These are phyloP conservation scores for Fomitopsis pinicola DNA, from an alignment of 1,284 basidiomycete genomes.

Conservation along the genomic window DNA sequence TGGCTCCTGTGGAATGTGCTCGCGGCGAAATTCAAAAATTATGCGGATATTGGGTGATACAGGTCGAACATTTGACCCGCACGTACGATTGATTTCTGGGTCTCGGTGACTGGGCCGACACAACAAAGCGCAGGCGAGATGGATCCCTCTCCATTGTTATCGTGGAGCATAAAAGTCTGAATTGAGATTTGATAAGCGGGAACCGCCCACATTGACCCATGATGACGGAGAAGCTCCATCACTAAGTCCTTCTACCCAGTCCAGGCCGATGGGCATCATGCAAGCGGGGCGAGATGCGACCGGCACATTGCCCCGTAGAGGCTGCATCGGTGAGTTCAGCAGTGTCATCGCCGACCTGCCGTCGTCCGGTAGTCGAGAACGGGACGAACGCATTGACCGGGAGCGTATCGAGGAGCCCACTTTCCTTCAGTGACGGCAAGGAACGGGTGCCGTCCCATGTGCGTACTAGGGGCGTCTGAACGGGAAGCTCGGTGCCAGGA, in stretches of 20 bases:
- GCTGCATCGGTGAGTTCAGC: conserved; percentile 1
- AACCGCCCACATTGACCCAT: background rate
- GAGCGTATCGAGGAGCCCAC: conserved; percentile 57
- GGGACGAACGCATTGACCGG: conserved; percentile 24
- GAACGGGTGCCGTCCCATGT: conserved; percentile 27
- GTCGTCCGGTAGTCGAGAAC: conserved; percentile 9
- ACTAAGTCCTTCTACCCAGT: conserved; percentile 22
- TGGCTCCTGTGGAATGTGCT: too few relatives aligned
- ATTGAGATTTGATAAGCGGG: too few relatives aligned
- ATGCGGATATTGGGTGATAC: too few relatives aligned
- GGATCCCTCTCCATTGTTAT: background rate
- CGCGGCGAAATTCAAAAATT: too few relatives aligned
- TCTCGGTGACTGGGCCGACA: too few relatives aligned
- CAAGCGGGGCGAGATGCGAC: conserved; percentile 4
- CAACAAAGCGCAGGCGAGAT: conserved; percentile 42
- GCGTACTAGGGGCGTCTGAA: conserved; percentile 10
- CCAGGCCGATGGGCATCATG: conserved; percentile 21
- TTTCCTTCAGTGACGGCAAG: conserved; percentile 68
- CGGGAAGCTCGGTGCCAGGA: conserved; percentile 13
- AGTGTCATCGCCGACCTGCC: conserved; percentile 3
- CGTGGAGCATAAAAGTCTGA: background rate
- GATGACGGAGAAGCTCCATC: background rate
- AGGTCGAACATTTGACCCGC: too few relatives aligned
- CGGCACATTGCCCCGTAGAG: background rate
- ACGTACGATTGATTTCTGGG: too few relatives aligned